Evolutionary conservation across 176 grass and related monocot genomes (phyloP).

Genomic region (Aegilops tauschii): DNA sequence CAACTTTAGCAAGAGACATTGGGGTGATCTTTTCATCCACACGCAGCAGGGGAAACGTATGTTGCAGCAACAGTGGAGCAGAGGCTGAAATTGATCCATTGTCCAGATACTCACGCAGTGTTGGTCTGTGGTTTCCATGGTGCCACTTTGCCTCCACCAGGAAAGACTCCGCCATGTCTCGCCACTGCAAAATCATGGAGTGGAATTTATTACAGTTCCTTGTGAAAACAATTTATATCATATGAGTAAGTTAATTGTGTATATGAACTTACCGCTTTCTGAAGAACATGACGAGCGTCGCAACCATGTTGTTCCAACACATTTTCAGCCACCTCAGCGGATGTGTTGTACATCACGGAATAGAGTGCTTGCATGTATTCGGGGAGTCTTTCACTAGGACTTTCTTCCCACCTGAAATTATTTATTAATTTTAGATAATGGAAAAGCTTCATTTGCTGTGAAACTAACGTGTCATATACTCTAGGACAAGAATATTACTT

Average conservation of each 20-base stretch:
- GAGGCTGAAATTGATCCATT: constrained; percentile 40
- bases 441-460: too few relatives aligned
- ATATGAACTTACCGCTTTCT: constrained; percentile 17
- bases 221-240: not conserved
- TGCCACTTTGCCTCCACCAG: constrained; percentile 45
- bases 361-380: constrained; percentile 47
- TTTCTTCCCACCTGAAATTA: constrained; percentile 35
- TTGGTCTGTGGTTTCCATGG: constrained; percentile 19
- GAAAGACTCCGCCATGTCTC: constrained; percentile 35
- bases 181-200: constrained; percentile 28
- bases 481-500: too few relatives aligned
- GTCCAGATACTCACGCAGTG: constrained; percentile 24
- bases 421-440: too few relatives aligned
- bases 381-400: constrained; percentile 23
- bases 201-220: not conserved
- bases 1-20: not conserved
- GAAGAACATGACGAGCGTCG: not conserved
- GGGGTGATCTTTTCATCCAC: not conserved
- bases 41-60: not conserved
- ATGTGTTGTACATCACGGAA: constrained; percentile 15
- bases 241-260: not conserved
- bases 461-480: too few relatives aligned
- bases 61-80: constrained; percentile 5
- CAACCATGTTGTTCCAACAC: constrained; percentile 11
- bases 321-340: constrained; percentile 24